These are phyloP conservation scores for Colletotrichum horii DNA, from an alignment of 2,329 filamentous ascomycete species.

Conservation along the genomic window DNA sequence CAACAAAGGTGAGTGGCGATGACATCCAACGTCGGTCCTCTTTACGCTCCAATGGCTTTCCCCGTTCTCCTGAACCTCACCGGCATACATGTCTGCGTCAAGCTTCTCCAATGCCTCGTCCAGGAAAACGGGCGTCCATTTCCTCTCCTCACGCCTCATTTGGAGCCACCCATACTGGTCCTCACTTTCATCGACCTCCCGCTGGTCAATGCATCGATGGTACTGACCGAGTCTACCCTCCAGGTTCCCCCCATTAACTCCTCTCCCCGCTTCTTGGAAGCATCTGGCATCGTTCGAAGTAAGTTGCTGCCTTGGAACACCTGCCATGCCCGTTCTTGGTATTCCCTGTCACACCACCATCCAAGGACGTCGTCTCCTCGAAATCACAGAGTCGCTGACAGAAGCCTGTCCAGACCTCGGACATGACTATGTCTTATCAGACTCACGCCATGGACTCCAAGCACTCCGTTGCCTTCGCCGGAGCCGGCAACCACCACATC, in stretches of 20 bases:
- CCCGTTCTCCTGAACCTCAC: background rate
- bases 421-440: constrained; percentile 38
- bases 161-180: background rate
- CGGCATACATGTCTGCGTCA: background rate
- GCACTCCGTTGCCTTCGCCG: constrained; percentile 28
- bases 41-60: background rate
- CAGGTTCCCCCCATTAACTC: background rate
- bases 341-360: background rate
- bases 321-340: background rate
- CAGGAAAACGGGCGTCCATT: background rate
- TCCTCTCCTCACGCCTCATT: background rate
- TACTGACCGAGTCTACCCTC: background rate
- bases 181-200: background rate
- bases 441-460: constrained; percentile 42
- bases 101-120: background rate
- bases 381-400: background rate
- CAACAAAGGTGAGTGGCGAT: constrained; percentile 10
- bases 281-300: constrained; percentile 9
- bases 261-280: constrained; percentile 1
- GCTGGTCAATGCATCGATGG: background rate
- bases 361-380: background rate
- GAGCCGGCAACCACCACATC: constrained; percentile 1
- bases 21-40: background rate
- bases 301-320: background rate
- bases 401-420: background rate